These are phyloP conservation scores for Stemphylium lycopersici DNA, from an alignment of 2,329 filamentous ascomycete genomes.

Conservation along the genomic window DNA sequence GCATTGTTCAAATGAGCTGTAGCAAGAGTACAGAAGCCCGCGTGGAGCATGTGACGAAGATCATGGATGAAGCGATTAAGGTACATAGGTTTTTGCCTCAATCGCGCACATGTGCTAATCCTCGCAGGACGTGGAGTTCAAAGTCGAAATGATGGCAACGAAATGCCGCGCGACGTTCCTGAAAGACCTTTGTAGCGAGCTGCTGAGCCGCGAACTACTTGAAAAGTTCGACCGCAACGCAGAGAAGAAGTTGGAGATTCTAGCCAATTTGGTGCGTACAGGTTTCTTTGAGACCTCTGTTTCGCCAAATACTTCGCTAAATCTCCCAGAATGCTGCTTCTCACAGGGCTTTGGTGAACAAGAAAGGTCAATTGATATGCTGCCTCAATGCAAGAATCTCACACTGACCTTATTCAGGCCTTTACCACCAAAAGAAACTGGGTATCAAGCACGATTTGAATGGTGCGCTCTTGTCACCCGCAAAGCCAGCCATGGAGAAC, in stretches of 20 bases:
- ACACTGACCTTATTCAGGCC: not conserved
- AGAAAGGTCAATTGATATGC: not conserved
- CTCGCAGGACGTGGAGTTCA: not conserved
- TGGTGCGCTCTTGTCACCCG: slow-evolving; percentile 1
- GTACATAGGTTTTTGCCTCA: slow-evolving; percentile 1
- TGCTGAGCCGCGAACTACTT: not conserved
- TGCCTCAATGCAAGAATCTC: not conserved
- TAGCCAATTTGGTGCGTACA: not conserved
- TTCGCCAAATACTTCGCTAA: not conserved
- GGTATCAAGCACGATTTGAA: slow-evolving; percentile 7
- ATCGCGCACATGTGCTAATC: not conserved
- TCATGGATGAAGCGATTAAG: slow-evolving; percentile 8
- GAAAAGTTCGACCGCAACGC: slow-evolving; percentile 4
- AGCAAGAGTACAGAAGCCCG: slow-evolving; percentile 19
- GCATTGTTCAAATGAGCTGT: slow-evolving; percentile 25
- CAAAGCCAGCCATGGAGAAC: not conserved
- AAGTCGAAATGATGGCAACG: not conserved
- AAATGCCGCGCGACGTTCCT: not conserved
- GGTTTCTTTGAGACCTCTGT: not conserved
- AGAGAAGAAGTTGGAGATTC: not conserved
- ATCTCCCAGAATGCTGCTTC: not conserved
- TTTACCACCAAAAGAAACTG: slow-evolving; percentile 11
- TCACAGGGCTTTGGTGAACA: slow-evolving; percentile 3
- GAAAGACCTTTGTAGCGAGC: not conserved
- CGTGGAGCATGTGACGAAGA: slow-evolving; percentile 17